These are phyloP conservation scores for Aureobasidium subglaciale DNA, from an alignment of 2,329 filamentous ascomycete species.

Conservation along the genomic window DNA sequence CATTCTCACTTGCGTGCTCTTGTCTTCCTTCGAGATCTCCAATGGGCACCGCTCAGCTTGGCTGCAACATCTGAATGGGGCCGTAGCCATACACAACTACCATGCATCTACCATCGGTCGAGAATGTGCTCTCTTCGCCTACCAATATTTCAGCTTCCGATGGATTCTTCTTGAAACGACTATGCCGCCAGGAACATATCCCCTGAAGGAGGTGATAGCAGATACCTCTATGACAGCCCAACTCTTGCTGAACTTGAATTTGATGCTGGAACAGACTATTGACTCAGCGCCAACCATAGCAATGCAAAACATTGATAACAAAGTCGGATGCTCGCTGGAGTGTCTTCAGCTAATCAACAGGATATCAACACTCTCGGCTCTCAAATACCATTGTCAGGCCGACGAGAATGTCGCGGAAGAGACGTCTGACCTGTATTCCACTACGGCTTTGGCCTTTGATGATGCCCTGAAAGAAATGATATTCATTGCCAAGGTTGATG, in stretches of 20 bases:
- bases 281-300: neutral
- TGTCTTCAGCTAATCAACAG: slow-evolving; percentile 5
- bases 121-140: neutral
- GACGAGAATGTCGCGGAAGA: neutral
- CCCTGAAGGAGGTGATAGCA: neutral
- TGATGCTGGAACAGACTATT: neutral
- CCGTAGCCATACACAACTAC: neutral
- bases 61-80: slow-evolving; percentile 5
- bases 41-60: neutral
- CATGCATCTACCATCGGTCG: neutral
- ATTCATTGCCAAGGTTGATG: neutral
- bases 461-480: neutral
- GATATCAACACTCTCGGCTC: neutral
- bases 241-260: neutral
- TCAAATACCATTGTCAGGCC: neutral
- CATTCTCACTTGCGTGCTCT: neutral
- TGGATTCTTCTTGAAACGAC: slow-evolving; percentile 7
- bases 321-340: neutral
- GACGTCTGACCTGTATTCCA: neutral
- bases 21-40: slow-evolving; percentile 4
- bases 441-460: neutral
- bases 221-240: neutral
- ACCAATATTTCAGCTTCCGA: slow-evolving; percentile 1
- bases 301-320: slow-evolving; percentile 1
- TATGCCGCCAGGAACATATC: slow-evolving; percentile 9